A percentile compares a stretch with the other conserved stretches of the same genome.
phyloP scores from a whole-genome alignment of 176 grass and related monocot species.

The Raddia distichophylla region DNA sequence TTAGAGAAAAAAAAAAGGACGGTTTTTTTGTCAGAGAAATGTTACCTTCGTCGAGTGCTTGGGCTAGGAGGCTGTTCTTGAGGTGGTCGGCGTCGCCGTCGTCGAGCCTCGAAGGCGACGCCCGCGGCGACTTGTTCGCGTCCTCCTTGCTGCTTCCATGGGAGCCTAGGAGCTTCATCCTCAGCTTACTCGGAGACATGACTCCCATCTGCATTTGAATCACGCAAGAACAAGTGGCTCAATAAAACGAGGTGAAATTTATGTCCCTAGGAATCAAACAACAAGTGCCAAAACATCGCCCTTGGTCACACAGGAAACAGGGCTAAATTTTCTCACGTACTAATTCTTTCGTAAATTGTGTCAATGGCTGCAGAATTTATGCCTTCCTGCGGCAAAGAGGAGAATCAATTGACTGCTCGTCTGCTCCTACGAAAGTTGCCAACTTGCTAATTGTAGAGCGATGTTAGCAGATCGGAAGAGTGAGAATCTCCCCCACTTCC shows the following conservation, averaged over 20 bases:
- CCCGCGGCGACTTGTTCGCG: constrained; percentile 47
- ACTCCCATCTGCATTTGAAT: constrained; percentile 53
- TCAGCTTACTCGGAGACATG: constrained; percentile 80
- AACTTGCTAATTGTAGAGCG: background rate
- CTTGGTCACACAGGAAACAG: background rate
- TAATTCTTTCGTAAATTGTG: background rate
- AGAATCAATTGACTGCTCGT: background rate
- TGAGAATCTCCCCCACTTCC: background rate
- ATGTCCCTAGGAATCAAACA: background rate
- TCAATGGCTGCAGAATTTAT: constrained; percentile 13
- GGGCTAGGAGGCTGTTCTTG: constrained; percentile 63
- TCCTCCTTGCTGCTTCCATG: constrained; percentile 41
- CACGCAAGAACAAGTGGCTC: background rate
- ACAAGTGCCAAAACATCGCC: background rate
- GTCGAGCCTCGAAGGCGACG: constrained; percentile 61
- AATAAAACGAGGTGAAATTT: background rate
- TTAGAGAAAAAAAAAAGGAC: background rate
- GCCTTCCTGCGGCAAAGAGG: background rate
- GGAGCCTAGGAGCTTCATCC: constrained; percentile 81
- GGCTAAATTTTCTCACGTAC: background rate
- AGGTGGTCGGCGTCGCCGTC: constrained; percentile 50
- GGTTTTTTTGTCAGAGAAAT: background rate
- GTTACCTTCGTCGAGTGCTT: constrained; percentile 58
- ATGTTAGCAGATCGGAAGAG: background rate
- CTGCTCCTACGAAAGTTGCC: background rate